A percentile compares a stretch with the other conserved stretches of the same genome.
Conservation (phyloP, 495 filamentous ascomycete genomes). For the Tuber borchii region DNA sequence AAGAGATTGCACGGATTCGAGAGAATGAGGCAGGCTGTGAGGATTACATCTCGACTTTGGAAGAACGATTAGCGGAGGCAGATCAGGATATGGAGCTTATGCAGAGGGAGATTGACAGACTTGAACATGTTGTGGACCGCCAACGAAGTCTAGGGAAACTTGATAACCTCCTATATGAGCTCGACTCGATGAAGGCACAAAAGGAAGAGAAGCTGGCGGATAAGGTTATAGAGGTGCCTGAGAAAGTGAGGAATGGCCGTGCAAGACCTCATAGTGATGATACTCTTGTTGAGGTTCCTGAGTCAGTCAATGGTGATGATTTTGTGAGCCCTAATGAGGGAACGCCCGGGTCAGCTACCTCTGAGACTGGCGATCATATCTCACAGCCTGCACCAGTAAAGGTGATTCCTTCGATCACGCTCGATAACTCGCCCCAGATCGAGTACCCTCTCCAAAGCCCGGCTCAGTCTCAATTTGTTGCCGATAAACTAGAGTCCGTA, state of each 20-base stretch:
- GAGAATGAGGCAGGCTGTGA: constrained; percentile 85
- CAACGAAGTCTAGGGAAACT: constrained; percentile 92
- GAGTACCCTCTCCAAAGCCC: constrained; percentile 57
- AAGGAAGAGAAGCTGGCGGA: constrained; percentile 28
- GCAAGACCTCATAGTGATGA: constrained; percentile 20
- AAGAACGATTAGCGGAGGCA: constrained; percentile 89
- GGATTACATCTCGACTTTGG: constrained; percentile 94
- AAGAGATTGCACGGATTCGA: constrained; percentile 80
- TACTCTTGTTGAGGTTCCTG: constrained; percentile 31
- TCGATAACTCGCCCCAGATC: constrained; percentile 27
- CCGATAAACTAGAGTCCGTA: constrained; percentile 86
- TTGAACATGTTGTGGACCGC: constrained; percentile 92
- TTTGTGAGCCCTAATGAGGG: constrained; percentile 17
- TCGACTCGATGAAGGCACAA: constrained; percentile 63
- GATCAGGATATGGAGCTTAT: constrained; percentile 95
- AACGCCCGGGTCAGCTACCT: not conserved
- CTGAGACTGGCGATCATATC: constrained; percentile 22
- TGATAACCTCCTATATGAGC: constrained; percentile 81
- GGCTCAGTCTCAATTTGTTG: constrained; percentile 75
- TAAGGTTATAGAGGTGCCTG: constrained; percentile 36
- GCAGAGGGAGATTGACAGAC: constrained; percentile 88
- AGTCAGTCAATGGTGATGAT: constrained; percentile 15
- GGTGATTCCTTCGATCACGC: constrained; percentile 32
- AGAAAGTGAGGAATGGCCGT: constrained; percentile 10
- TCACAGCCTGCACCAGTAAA: constrained; percentile 22